Evolutionary conservation across 164 flowering plant species (phyloP).

Genomic region (Umbellularia californica): DNA sequence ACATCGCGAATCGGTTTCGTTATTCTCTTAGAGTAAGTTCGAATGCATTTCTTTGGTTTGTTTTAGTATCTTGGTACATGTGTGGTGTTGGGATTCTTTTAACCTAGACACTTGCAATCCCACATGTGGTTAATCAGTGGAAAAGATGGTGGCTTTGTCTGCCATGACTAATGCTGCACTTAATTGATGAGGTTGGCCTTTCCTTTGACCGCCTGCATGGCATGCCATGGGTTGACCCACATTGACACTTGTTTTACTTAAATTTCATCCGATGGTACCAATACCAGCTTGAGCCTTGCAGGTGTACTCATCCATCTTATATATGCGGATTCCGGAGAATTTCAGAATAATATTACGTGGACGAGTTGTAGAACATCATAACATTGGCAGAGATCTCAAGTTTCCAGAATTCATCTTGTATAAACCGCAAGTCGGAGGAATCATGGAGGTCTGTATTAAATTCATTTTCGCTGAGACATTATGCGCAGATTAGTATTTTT

Average conservation of each 20-base stretch:
- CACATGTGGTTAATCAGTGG: background rate
- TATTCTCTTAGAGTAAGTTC: slow-evolving; percentile 78
- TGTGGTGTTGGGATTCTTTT: background rate
- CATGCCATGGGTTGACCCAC: too few species aligned
- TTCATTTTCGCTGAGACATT: background rate
- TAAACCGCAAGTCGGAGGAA: slow-evolving; percentile 63
- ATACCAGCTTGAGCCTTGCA: background rate
- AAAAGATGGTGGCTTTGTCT: background rate
- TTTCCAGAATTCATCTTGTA: slow-evolving; percentile 65
- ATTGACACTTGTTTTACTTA: too few species aligned
- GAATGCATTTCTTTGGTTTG: background rate
- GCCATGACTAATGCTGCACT: background rate
- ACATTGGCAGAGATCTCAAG: slow-evolving; percentile 73
- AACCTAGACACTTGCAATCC: background rate
- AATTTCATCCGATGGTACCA: background rate
- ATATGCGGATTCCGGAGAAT: slow-evolving; percentile 58
- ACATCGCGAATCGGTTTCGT: slow-evolving; percentile 58
- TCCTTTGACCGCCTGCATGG: too few species aligned
- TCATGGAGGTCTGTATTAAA: slow-evolving; percentile 48
- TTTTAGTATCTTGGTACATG: background rate
- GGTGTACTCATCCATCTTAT: slow-evolving; percentile 84
- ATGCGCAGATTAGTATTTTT: background rate
- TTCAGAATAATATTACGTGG: slow-evolving; percentile 78
- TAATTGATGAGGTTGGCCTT: too few species aligned
- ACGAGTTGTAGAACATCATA: slow-evolving; percentile 60